Evolutionary conservation across 2,329 filamentous ascomycete genomes (phyloP).

Genomic region (Nakataea oryzae): DNA sequence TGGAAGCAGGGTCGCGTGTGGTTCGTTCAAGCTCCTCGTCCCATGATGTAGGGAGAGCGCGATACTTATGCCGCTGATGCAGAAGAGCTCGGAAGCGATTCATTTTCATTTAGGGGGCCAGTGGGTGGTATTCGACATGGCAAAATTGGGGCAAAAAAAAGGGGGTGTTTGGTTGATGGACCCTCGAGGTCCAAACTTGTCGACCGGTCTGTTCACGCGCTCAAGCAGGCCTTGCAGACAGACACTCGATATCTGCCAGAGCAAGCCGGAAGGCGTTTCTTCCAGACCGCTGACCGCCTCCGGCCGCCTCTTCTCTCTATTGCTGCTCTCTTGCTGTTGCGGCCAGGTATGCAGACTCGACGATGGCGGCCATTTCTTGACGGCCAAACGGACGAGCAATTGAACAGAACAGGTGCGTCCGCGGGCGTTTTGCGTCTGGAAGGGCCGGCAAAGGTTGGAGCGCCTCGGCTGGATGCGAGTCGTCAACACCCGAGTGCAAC

Average conservation of each 20-base stretch:
- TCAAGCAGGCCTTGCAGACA: no score
- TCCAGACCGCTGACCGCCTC: neutral
- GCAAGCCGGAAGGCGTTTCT: no score
- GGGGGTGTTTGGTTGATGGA: neutral
- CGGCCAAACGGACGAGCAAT: no score
- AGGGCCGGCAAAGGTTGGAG: neutral
- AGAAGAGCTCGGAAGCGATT: neutral
- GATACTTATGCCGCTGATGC: slow-evolving; percentile 1
- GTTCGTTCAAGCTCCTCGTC: neutral
- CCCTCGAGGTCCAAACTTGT: neutral
- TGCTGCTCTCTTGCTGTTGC: neutral
- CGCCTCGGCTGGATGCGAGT: neutral
- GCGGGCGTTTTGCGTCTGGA: neutral
- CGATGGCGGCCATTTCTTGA: neutral
- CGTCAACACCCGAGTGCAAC: neutral
- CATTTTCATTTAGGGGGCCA: neutral
- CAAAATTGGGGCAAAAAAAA: neutral
- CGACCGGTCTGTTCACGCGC: neutral
- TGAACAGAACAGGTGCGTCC: neutral
- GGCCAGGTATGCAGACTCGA: neutral
- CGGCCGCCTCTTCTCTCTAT: no score
- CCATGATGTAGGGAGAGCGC: neutral
- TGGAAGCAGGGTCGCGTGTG: neutral
- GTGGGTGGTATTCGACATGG: neutral
- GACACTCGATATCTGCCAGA: neutral